Conservation (phyloP, 2,329 filamentous ascomycete species). For the Colletotrichum ledebouriae region DNA sequence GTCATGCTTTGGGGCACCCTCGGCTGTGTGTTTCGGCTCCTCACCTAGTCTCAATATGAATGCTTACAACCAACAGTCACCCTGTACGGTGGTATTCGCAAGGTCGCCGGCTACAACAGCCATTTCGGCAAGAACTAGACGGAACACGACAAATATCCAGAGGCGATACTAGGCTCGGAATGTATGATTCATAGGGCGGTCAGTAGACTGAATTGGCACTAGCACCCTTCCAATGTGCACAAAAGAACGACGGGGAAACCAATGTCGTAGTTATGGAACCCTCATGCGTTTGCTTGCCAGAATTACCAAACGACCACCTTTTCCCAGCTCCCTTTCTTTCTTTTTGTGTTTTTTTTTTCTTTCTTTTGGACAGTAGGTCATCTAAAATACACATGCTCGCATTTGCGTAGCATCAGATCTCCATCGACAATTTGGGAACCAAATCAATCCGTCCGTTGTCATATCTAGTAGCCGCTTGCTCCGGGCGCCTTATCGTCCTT, state of each 20-base stretch:
- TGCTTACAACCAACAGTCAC: constrained; percentile 56
- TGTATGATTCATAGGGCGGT: constrained; percentile 38
- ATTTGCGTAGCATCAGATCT: background rate
- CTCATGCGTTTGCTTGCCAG: constrained; percentile 28
- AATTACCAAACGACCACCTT: constrained; percentile 26
- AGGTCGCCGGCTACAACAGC: constrained; percentile 83
- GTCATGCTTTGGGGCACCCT: constrained; percentile 72
- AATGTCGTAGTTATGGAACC: constrained; percentile 17
- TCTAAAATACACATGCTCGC: constrained; percentile 36
- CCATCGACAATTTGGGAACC: background rate
- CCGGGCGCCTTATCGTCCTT: constrained; percentile 92
- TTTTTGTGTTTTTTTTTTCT: no score
- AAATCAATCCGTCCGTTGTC: constrained; percentile 1
- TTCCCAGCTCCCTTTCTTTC: constrained; percentile 5
- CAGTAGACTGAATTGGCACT: constrained; percentile 34
- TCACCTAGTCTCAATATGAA: constrained; percentile 13
- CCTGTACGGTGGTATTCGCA: constrained; percentile 81
- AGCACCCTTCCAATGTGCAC: constrained; percentile 5
- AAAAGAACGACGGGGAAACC: background rate
- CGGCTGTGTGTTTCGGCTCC: constrained; percentile 64
- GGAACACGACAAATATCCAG: constrained; percentile 7
- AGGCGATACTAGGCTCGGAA: constrained; percentile 8
- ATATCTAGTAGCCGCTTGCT: constrained; percentile 69
- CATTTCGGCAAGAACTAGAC: constrained; percentile 74
- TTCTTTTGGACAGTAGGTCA: constrained; percentile 20